A percentile compares a stretch with the other conserved stretches of the same genome.
phyloP scores from a whole-genome alignment of 805 yeast genomes.

The Candida vaughaniae region DNA sequence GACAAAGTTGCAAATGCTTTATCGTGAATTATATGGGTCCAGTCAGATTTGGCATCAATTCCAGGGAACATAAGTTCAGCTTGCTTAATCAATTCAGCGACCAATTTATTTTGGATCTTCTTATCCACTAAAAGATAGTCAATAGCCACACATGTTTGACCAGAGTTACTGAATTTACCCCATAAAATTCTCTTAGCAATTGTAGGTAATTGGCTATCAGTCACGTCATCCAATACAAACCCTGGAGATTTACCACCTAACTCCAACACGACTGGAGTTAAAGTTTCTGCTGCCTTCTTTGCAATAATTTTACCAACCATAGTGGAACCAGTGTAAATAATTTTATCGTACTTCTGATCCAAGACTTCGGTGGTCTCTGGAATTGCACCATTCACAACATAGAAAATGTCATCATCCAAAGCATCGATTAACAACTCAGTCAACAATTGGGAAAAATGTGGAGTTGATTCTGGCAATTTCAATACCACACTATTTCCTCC shows the following conservation, averaged over 20 bases:
- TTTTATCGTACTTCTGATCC: conserved; percentile 70
- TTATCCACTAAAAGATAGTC: conserved; percentile 78
- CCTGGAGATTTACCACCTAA: conserved; percentile 93
- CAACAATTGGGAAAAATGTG: conserved; percentile 56
- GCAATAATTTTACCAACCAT: conserved; percentile 77
- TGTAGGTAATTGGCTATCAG: conserved; percentile 40
- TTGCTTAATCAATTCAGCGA: conserved; percentile 38
- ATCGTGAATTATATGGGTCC: conserved; percentile 61
- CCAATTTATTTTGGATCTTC: conserved; percentile 51
- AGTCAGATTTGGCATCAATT: conserved; percentile 27
- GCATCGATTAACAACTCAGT: conserved; percentile 53
- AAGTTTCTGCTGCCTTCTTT: conserved; percentile 74
- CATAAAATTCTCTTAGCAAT: conserved; percentile 65
- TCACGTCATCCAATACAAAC: conserved; percentile 55
- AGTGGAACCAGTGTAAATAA: conserved; percentile 82
- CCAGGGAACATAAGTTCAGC: conserved; percentile 46
- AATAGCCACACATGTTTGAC: conserved; percentile 89
- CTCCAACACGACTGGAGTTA: conserved; percentile 81
- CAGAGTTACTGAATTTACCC: conserved; percentile 78
- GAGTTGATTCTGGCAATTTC: conserved; percentile 75
- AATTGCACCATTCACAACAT: conserved; percentile 71
- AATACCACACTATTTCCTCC: conserved; percentile 79
- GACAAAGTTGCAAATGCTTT: conserved; percentile 50
- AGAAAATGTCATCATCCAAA: conserved; percentile 55
- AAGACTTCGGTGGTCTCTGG: conserved; percentile 59